Evolutionary conservation across 78 protist genomes (phyloP).

Genomic region (Chrysochromulina tobinii): DNA sequence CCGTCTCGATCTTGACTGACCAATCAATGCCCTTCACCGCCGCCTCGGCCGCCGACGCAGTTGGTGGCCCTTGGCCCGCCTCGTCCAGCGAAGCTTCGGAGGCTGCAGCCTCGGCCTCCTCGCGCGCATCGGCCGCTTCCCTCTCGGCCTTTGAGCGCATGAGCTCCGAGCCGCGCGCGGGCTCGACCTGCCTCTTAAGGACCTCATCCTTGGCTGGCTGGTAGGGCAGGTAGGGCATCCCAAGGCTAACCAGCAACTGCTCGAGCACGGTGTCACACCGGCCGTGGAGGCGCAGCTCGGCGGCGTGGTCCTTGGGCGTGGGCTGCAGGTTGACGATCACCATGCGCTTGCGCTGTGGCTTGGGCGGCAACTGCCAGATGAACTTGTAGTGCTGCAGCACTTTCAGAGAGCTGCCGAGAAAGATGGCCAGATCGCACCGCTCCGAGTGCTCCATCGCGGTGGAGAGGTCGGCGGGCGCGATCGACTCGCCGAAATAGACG

Average conservation of each 20-base stretch:
- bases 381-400: not conserved
- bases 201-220: too few species aligned
- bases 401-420: slow-evolving; percentile 43
- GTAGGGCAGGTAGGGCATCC: too few species aligned
- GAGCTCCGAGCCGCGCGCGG: too few species aligned
- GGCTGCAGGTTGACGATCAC: slow-evolving; percentile 48
- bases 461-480: not conserved
- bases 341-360: not conserved
- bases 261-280: not conserved
- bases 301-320: slow-evolving; percentile 28
- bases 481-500: slow-evolving; percentile 57
- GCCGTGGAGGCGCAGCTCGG: not conserved
- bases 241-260: not conserved
- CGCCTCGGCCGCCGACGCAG: too few species aligned
- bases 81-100: too few species aligned
- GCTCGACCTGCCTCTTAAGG: too few species aligned
- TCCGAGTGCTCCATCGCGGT: not conserved
- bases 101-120: too few species aligned
- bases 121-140: too few species aligned
- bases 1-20: too few species aligned
- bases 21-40: too few species aligned
- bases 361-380: not conserved
- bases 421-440: slow-evolving; percentile 20
- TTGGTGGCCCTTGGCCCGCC: too few species aligned
- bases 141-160: too few species aligned